Evolutionary conservation across 768 basidiomycete species (phyloP).

Genomic region (Austroboletus eburneus): DNA sequence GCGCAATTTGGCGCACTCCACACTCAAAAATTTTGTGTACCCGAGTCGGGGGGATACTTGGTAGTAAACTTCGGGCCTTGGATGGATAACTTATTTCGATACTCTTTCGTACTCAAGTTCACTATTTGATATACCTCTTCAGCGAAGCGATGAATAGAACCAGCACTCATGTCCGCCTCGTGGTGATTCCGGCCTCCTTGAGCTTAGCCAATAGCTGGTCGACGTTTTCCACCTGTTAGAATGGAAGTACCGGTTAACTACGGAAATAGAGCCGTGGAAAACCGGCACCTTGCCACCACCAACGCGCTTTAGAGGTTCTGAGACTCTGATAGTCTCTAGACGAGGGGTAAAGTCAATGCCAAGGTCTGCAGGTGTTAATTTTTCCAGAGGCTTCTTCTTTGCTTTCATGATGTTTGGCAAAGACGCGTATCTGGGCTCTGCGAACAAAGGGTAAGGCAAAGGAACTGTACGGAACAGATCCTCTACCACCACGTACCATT

Average conservation of each 20-base stretch:
- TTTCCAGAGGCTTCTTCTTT: conserved; percentile 97
- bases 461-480: neutral
- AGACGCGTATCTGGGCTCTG: conserved; percentile 97
- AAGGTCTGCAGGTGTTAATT: conserved; percentile 72
- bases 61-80: conserved; percentile 10
- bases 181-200: conserved; percentile 71
- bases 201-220: conserved; percentile 88
- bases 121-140: too few species aligned
- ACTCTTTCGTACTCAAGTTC: too few species aligned
- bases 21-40: conserved; percentile 14
- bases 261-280: neutral
- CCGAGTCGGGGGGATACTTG: neutral
- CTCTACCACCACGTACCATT: conserved; percentile 50
- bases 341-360: conserved; percentile 79
- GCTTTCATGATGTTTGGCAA: conserved; percentile 98
- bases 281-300: conserved; percentile 83
- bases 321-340: conserved; percentile 81
- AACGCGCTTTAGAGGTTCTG: conserved; percentile 84
- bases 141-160: neutral
- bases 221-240: conserved; percentile 64
- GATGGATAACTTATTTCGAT: conserved; percentile 19
- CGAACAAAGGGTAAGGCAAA: conserved; percentile 1
- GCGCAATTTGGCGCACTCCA: conserved; percentile 8
- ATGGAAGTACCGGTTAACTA: neutral
- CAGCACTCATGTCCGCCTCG: conserved; percentile 20